These are phyloP conservation scores for Grosmannia penicillata DNA, from an alignment of 2,329 filamentous ascomycete species.

Conservation along the genomic window DNA sequence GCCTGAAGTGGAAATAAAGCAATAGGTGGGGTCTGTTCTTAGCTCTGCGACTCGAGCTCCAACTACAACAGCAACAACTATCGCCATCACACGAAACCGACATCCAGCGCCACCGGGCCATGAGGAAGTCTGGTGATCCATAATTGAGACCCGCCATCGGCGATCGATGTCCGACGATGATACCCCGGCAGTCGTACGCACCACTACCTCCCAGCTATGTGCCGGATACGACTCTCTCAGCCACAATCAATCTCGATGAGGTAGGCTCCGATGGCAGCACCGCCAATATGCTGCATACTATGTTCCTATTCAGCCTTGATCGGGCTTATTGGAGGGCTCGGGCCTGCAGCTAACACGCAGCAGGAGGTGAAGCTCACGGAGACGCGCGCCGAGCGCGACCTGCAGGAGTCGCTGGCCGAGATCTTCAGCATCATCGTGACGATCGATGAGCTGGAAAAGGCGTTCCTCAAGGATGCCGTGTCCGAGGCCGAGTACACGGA, in stretches of 20 bases:
- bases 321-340: too few relatives aligned
- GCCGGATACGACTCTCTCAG: slow-evolving; percentile 66
- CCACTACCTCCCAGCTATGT: slow-evolving; percentile 86
- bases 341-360: neutral
- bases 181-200: slow-evolving; percentile 59
- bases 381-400: slow-evolving; percentile 74
- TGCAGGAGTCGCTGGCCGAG: slow-evolving; percentile 91
- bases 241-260: slow-evolving; percentile 88
- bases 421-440: slow-evolving; percentile 97
- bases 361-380: slow-evolving; percentile 88
- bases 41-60: too few relatives aligned
- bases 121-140: too few relatives aligned
- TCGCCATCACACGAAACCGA: too few relatives aligned
- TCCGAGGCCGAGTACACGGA: slow-evolving; percentile 88
- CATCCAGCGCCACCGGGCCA: too few relatives aligned
- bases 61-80: too few relatives aligned
- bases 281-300: too few relatives aligned
- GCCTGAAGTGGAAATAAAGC: too few relatives aligned
- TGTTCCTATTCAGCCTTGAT: too few relatives aligned
- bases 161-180: too few relatives aligned
- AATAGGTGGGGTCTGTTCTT: neutral
- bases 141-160: too few relatives aligned
- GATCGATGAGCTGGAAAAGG: slow-evolving; percentile 87
- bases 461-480: slow-evolving; percentile 90
- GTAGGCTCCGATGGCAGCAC: too few relatives aligned